phyloP scores from a whole-genome alignment of 768 basidiomycete genomes.

The Podaxis mareebaensis region DNA sequence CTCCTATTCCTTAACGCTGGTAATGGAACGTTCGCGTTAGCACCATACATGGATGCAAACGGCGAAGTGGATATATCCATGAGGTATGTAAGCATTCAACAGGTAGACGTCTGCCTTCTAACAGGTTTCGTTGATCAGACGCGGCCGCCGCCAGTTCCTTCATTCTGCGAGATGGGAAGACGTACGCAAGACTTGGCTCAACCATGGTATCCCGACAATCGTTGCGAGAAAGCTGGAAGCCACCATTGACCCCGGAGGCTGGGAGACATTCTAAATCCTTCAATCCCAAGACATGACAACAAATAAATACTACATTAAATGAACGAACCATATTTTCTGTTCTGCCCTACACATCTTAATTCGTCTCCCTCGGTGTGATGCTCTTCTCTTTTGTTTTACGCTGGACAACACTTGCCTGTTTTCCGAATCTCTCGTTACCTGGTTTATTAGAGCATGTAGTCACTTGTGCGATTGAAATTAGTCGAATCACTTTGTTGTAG shows the following conservation, averaged over 20 bases:
- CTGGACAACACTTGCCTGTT: too few relatives aligned
- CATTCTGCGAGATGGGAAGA: conserved; percentile 90
- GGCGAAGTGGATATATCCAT: conserved; percentile 93
- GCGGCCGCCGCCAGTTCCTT: conserved; percentile 86
- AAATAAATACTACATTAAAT: too few relatives aligned
- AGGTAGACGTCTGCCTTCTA: neutral
- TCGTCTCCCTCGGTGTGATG: too few relatives aligned
- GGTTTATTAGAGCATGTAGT: neutral
- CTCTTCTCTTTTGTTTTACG: too few relatives aligned
- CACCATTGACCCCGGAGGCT: conserved; percentile 87
- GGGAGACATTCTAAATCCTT: conserved; percentile 72
- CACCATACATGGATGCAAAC: conserved; percentile 92
- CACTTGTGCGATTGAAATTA: neutral
- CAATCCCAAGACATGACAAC: neutral
- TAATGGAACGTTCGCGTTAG: conserved; percentile 82
- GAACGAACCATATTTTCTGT: too few relatives aligned
- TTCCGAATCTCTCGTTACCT: too few relatives aligned
- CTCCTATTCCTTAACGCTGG: conserved; percentile 85
- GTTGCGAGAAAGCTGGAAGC: conserved; percentile 89
- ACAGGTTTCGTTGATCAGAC: conserved; percentile 41
- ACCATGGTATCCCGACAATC: conserved; percentile 85
- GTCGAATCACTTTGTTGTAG: neutral
- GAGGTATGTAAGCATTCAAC: conserved; percentile 54
- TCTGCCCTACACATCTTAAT: too few relatives aligned
- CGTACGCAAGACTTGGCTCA: conserved; percentile 86